Evolutionary conservation across 805 yeast genomes (phyloP), one percentile per base, ranked within the genome.

Genomic region (Dipodascus albidus): DNA sequence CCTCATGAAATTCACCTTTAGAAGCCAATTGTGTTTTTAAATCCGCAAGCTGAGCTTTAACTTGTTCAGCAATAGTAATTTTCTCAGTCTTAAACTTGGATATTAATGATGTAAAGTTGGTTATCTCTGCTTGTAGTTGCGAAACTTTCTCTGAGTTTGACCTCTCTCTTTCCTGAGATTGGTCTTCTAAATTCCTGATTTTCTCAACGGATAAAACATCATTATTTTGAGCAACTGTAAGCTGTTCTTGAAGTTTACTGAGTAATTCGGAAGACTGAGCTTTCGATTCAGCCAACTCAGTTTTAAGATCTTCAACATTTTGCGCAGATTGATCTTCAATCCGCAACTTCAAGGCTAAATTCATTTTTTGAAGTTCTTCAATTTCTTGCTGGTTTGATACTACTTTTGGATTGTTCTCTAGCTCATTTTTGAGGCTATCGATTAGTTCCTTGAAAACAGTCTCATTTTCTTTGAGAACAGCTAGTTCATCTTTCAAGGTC

Each of bases 1-100:
- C 57, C 17, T 56, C 56, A 35, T 56, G 57, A 35, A 56, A 33
- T 44, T 56, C 52, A 23, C 33, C 33, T 11, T 27, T 27, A 6
- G 33, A 27, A 11, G 11, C 33, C 33, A 27, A 27, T 11, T 27
- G 33, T 6, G 9, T 6, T 27, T 27, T 27, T 27, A 27, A 11
- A 27, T 27, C 33, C 6, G 6, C 33, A 27, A 27, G 11, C 33
- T 27, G n/a, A n/a, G n/a, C n/a, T n/a, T n/a, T n/a, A n/a, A n/a
- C n/a, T n/a, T n/a, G 6, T 11, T 27, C 11, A 6, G 33, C 33
- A 11, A 27, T 27, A 27, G 33, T 6, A 6, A 27, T 6, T 11
- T 27, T 27, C 11, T 27, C 33, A 27, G 6, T 11, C 6, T 27
- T 27, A 27, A 11, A 27, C 33, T 27, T 6, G 11, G 33, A 6